Base-by-base conservation (phyloP, 192 early-diverging fungal species). In the Linnemannia hyalina region DNA sequence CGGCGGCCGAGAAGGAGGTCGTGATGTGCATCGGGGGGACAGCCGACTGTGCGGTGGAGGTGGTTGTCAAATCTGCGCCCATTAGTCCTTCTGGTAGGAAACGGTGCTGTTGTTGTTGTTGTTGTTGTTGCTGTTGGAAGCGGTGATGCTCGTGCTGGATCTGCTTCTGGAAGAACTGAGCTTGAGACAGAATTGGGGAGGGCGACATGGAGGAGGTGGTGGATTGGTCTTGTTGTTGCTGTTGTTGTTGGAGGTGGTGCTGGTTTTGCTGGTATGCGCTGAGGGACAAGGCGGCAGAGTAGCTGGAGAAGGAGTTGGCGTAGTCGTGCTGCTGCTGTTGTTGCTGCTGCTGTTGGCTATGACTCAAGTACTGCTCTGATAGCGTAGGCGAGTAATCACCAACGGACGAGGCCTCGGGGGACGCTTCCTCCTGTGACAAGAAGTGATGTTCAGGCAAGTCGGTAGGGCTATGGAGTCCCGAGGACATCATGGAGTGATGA, bases 391-490 rank as follows among this genome's bases (percentile, higher is more conserved):
- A 81, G 32, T 81, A 81, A 3, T 38, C 35, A 57, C 46, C 74
- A 35, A 75, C 63, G 23, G 74, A 70, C 3, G 83, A 70, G 3
- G 74, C 75, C 3, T 70, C 75, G 35, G 83, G 70, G 8, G 83
- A 78, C 49, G 77, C 68, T 65, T 65, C 38, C 60, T 68, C 46
- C 42, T 80, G 75, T 22, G 73, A 6, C 49, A 44, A 41, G 44
- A 76, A 76, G 26, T 72, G 81, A 20, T 82, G 81, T n/a, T 80
- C 83, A n/a, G 77, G 74, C 35, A 80, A 42, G 63, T 80, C 83
- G 0, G 83, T 79, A 3, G 83, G 78, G 42, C 77, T 85, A 9
- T 80, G 70, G 23, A 86, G 71, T 6, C 83, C 83, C 20, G 47
- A 73, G 3, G 65, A 73, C 32, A 80, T 78, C 63, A 74, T 71